Conservation (phyloP, 192 early-diverging fungal species). For the Backusella liffmaniae region DNA sequence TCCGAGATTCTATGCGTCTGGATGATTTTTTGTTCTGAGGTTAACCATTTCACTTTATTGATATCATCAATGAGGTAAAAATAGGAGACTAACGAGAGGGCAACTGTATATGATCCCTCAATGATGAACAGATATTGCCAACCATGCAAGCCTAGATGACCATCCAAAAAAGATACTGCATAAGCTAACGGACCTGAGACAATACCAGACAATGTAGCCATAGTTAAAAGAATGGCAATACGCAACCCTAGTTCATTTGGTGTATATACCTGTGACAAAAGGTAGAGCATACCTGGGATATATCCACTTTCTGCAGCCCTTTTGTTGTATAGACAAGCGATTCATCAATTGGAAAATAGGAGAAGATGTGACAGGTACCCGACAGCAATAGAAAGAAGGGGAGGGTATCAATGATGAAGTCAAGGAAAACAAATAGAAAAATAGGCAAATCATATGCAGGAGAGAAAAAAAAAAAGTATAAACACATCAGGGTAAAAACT, state of each 20-base stretch:
- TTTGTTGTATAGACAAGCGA: conserved; percentile 41
- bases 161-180: conserved; percentile 52
- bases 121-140: conserved; percentile 79
- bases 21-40: conserved; percentile 20
- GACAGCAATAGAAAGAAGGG: not conserved
- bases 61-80: conserved; percentile 40
- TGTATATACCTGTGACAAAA: conserved; percentile 73
- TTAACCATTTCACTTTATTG: conserved; percentile 21
- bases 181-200: conserved; percentile 58
- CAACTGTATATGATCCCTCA: conserved; percentile 61
- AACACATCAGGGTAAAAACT: not conserved
- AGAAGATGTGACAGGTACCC: not conserved
- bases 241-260: conserved; percentile 64
- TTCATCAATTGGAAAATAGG: not conserved
- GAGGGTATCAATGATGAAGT: not conserved
- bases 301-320: conserved; percentile 68
- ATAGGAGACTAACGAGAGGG: conserved; percentile 49
- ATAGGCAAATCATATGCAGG: not conserved
- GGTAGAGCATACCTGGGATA: conserved; percentile 66
- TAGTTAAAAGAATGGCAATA: conserved; percentile 46
- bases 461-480: not conserved
- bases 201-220: conserved; percentile 50
- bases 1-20: conserved; percentile 10
- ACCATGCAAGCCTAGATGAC: conserved; percentile 49
- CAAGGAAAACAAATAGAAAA: not conserved